Conservation (phyloP, 2,329 filamentous ascomycete genomes). For the Fusarium sp. region DNA sequence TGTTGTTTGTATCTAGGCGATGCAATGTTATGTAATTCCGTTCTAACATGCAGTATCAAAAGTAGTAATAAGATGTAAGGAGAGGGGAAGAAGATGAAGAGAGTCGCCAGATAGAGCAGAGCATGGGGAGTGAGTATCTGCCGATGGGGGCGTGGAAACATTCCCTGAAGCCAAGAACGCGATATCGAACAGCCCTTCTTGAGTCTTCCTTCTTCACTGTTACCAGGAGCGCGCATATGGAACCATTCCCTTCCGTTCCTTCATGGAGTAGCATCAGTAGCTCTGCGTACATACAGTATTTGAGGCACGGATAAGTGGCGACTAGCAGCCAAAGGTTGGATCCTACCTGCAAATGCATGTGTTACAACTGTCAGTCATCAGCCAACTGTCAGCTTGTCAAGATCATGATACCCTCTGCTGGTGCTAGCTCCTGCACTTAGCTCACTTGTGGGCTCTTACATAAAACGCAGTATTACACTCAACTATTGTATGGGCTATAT, state of each 20-base stretch:
- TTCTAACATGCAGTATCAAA: constrained; percentile 3
- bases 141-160: constrained; percentile 13
- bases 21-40: not conserved
- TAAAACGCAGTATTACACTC: constrained; percentile 31
- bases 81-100: constrained; percentile 20
- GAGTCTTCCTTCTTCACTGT: constrained; percentile 16
- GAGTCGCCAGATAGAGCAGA: not conserved
- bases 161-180: constrained; percentile 13
- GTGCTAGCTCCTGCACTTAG: constrained; percentile 12
- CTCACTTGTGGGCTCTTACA: constrained; percentile 23
- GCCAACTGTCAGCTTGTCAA: constrained; percentile 6
- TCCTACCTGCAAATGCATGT: constrained; percentile 20
- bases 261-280: constrained; percentile 33
- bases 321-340: constrained; percentile 30
- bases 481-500: not conserved
- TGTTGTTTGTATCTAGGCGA: not conserved
- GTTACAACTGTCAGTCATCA: constrained; percentile 28
- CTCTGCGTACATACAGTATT: constrained; percentile 11
- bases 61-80: constrained; percentile 27
- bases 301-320: constrained; percentile 17
- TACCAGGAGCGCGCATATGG: constrained; percentile 32
- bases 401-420: constrained; percentile 16
- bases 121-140: constrained; percentile 22
- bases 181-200: constrained; percentile 11
- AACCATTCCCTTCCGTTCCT: constrained; percentile 19